Conservation (phyloP, 192 early-diverging fungal genomes). For the Rhizophagus sp. region DNA sequence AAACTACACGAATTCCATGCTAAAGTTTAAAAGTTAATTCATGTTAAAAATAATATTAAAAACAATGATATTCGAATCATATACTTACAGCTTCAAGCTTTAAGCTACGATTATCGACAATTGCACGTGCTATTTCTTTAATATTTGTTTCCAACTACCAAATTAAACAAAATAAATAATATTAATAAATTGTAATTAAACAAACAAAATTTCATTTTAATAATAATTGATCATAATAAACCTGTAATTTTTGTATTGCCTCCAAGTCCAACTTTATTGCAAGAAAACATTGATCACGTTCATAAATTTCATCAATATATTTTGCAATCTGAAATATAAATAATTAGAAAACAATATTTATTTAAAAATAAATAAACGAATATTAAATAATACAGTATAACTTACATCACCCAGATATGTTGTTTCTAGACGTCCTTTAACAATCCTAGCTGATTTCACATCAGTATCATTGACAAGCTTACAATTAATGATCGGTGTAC, state of each 20-base stretch:
- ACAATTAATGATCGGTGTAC: conserved; percentile 88
- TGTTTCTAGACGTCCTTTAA: conserved; percentile 94
- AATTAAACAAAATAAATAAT: not conserved
- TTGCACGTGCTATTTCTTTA: conserved; percentile 73
- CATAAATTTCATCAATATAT: conserved; percentile 91
- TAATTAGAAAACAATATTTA: not conserved
- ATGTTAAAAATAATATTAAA: not conserved
- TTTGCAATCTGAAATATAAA: conserved; percentile 66
- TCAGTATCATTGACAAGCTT: conserved; percentile 65
- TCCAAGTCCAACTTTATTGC: conserved; percentile 83
- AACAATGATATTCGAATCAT: not conserved
- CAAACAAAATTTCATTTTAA: not conserved
- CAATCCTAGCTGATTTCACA: conserved; percentile 86
- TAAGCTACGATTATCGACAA: conserved; percentile 79
- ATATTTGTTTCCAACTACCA: conserved; percentile 81
- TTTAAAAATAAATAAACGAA: conserved; percentile 6
- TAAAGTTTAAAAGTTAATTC: not conserved
- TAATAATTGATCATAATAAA: conserved; percentile 25
- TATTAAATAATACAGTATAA: conserved; percentile 18
- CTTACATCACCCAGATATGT: conserved; percentile 78
- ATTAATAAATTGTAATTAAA: not conserved
- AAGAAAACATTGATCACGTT: conserved; percentile 71
- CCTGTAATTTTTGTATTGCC: conserved; percentile 78
- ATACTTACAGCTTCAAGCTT: conserved; percentile 72
- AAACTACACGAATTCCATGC: conserved; percentile 4